Base-by-base conservation (phyloP, 1,139 yeast species). In the Ashbya aceris region DNA sequence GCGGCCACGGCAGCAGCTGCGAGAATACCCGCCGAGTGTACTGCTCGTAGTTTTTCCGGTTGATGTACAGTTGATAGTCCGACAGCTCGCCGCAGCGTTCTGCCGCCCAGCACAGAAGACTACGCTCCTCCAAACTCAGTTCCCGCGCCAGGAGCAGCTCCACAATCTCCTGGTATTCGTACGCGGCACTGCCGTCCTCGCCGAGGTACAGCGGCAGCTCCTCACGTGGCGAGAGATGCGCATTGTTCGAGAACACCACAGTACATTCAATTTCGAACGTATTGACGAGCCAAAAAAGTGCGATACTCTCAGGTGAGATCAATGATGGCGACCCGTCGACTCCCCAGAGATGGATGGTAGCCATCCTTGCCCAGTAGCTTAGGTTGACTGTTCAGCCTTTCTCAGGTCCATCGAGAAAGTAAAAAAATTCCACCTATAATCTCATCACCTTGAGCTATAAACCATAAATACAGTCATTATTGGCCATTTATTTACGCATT, bases 1-100 rank as follows among this genome's bases (percentile, higher is more conserved):
- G 77, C 5, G 95, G 95, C 62, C 85, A 85, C 2, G 91, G 85
- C 30, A 84, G 65, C 48, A 77, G 69, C 3, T 65, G 52, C 30
- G 74, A 67, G 56, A 82, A 79, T 26, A 75, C 59, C 37, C 79
- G 78, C 43, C 93, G 68, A 1, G 89, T 76, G 45, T 72, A 76
- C 11, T 67, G 57, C 50, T 79, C 87, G 59, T 82, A 85, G 61
- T 84, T 84, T 28, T 64, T 66, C 28, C 72, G 68, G 49, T 79
- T 74, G 39, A 81, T 65, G 54, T 74, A 85, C 34, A 79, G 61
- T 44, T 78, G 76, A 60, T 81, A 84, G 44, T 73, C 74, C 29
- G 83, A 76, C 26, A 51, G 40, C 7, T 43, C 33, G 2, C 49
- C 41, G 14, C 59, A 42, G 9, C 50, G 50, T 1, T 40, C 37